Conservation (phyloP, 2,329 filamentous ascomycete genomes). For the Sporothrix phasma region DNA sequence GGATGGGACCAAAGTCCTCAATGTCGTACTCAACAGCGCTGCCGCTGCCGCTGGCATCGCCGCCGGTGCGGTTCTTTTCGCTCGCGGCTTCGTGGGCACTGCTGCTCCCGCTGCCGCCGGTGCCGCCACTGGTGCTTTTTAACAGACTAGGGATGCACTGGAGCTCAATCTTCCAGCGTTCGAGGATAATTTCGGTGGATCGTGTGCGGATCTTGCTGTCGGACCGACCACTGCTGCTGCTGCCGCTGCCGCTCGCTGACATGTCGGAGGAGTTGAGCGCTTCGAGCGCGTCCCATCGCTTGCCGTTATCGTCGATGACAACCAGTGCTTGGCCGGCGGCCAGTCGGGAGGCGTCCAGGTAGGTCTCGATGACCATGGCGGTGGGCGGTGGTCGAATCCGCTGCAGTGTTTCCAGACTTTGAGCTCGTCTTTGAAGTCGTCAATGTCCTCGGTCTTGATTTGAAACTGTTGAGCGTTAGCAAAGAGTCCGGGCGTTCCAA, state of each 20-base stretch:
- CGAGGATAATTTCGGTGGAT: constrained; percentile 65
- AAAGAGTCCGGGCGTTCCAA: neutral
- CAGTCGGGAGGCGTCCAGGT: constrained; percentile 68
- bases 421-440: constrained; percentile 74
- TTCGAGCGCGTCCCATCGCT: constrained; percentile 85
- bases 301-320: constrained; percentile 77
- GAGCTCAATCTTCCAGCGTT: constrained; percentile 83
- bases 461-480: constrained; percentile 59
- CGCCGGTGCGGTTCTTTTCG: neutral
- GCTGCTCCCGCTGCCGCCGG: neutral
- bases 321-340: constrained; percentile 81
- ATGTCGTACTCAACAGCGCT: constrained; percentile 28
- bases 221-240: constrained; percentile 23
- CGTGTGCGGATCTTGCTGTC: constrained; percentile 16
- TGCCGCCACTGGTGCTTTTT: constrained; percentile 5
- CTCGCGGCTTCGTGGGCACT: neutral
- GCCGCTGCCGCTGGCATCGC: neutral
- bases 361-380: constrained; percentile 86
- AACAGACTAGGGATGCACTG: constrained; percentile 41
- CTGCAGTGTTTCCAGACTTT: constrained; percentile 73
- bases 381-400: constrained; percentile 64
- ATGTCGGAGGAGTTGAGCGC: constrained; percentile 58
- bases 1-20: constrained; percentile 49
- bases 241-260: constrained; percentile 36
- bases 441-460: constrained; percentile 85